Conservation (phyloP, 2,329 filamentous ascomycete species). For the Paecilomyces fulvus region DNA sequence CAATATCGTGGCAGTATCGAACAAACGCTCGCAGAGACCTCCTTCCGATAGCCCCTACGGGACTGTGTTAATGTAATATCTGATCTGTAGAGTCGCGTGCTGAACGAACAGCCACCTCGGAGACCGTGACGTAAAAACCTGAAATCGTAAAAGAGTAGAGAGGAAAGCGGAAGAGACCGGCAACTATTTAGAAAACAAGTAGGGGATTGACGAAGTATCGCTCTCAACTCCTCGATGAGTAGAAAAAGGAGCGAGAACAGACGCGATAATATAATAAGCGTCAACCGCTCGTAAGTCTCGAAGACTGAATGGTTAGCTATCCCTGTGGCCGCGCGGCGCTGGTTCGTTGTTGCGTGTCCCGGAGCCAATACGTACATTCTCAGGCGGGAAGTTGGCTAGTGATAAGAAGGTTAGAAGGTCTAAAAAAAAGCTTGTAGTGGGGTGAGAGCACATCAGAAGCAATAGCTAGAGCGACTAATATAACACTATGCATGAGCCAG, state of each 20-base stretch:
- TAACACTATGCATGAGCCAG: neutral
- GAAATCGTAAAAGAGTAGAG: neutral
- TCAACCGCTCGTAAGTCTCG: neutral
- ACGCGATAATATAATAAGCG: neutral
- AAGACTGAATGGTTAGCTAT: neutral
- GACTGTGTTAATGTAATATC: neutral
- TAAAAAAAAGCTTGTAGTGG: neutral
- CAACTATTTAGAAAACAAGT: neutral
- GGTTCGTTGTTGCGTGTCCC: neutral
- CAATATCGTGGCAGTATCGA: neutral
- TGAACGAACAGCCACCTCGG: neutral
- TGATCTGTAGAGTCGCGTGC: neutral
- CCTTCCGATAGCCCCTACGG: neutral
- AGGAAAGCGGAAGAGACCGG: neutral
- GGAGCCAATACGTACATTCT: neutral
- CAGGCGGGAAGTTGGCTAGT: neutral
- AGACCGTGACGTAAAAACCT: neutral
- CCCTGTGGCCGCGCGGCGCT: neutral
- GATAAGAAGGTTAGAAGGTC: neutral
- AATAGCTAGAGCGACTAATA: neutral
- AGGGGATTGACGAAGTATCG: neutral
- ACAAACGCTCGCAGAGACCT: neutral
- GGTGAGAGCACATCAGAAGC: neutral
- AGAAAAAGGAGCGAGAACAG: neutral
- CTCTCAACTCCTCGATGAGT: neutral